Percentiles rank a stretch among this genome's conserved stretches.
phyloP scores from a whole-genome alignment of 2,329 filamentous ascomycete genomes.

The Fusarium pseudograminearum region DNA sequence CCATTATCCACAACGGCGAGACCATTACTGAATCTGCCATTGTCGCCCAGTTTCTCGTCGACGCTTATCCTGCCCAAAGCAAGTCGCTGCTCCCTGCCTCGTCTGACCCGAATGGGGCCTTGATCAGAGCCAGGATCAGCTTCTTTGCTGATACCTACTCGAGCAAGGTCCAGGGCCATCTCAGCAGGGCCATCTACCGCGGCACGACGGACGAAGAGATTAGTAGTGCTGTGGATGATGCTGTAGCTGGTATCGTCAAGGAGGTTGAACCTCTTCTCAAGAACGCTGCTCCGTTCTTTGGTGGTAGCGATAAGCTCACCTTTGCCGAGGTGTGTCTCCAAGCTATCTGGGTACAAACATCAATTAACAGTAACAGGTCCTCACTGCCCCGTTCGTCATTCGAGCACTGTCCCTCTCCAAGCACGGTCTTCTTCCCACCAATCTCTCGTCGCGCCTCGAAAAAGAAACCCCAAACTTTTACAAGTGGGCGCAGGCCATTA shows the following conservation, averaged over 20 bases:
- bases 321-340: constrained; percentile 80
- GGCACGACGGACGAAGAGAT: constrained; percentile 63
- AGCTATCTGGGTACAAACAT: too few species aligned
- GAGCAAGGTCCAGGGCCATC: constrained; percentile 64
- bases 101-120: constrained; percentile 64
- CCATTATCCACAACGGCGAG: constrained; percentile 73
- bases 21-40: constrained; percentile 80
- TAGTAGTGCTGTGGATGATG: constrained; percentile 60
- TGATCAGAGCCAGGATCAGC: constrained; percentile 72
- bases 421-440: constrained; percentile 64
- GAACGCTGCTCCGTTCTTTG: constrained; percentile 71
- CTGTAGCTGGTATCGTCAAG: constrained; percentile 70
- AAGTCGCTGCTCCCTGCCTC: constrained; percentile 73
- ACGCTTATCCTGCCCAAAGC: constrained; percentile 66
- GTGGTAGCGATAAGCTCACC: constrained; percentile 72
- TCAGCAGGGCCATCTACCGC: constrained; percentile 60
- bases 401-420: constrained; percentile 68
- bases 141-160: constrained; percentile 80
- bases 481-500: constrained; percentile 73
- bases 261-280: constrained; percentile 79
- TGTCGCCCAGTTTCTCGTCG: constrained; percentile 77
- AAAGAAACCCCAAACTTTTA: constrained; percentile 73
- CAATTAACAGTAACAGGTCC: constrained; percentile 58
- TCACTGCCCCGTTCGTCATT: constrained; percentile 75
- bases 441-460: constrained; percentile 60